A percentile compares a stretch with the other conserved stretches of the same genome.
These are phyloP conservation scores for Talaromyces thailandensis DNA, from an alignment of 495 filamentous ascomycete species.

Conservation along the genomic window DNA sequence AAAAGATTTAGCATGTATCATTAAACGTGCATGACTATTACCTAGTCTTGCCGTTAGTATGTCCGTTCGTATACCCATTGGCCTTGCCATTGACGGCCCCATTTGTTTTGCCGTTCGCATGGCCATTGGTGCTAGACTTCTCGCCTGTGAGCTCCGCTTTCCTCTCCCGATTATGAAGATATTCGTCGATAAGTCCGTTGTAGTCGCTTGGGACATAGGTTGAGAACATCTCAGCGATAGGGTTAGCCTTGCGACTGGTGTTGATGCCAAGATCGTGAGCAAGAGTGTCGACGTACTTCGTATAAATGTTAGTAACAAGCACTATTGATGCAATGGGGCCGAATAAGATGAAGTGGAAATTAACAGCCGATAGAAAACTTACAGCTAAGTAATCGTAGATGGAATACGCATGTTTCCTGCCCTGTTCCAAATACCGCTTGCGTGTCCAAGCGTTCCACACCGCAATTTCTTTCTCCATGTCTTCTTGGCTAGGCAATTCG, in stretches of 20 bases:
- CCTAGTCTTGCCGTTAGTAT: background rate
- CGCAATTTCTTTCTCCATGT: constrained; percentile 25
- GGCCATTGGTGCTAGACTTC: background rate
- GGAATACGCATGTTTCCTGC: constrained; percentile 15
- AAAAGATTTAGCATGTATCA: background rate
- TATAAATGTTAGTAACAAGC: background rate
- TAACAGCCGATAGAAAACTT: background rate
- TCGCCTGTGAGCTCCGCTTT: background rate
- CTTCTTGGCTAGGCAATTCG: constrained; percentile 14
- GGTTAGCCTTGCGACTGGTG: constrained; percentile 11
- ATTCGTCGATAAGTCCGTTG: constrained; percentile 15
- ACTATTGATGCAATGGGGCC: background rate
- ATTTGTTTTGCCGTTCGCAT: background rate
- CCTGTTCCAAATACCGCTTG: constrained; percentile 24
- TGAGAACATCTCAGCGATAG: constrained; percentile 11
- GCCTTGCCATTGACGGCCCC: background rate
- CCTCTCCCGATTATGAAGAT: background rate
- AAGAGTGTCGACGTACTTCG: constrained; percentile 14
- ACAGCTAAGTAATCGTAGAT: constrained; percentile 17
- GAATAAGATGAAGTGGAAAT: background rate
- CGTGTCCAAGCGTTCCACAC: constrained; percentile 27
- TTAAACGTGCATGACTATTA: background rate
- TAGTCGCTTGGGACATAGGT: constrained; percentile 13
- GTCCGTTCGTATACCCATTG: background rate
- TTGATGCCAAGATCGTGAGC: constrained; percentile 12